These are phyloP conservation scores for Mycosphaerelloides madeirae DNA, from an alignment of 2,329 filamentous ascomycete species.

Conservation along the genomic window DNA sequence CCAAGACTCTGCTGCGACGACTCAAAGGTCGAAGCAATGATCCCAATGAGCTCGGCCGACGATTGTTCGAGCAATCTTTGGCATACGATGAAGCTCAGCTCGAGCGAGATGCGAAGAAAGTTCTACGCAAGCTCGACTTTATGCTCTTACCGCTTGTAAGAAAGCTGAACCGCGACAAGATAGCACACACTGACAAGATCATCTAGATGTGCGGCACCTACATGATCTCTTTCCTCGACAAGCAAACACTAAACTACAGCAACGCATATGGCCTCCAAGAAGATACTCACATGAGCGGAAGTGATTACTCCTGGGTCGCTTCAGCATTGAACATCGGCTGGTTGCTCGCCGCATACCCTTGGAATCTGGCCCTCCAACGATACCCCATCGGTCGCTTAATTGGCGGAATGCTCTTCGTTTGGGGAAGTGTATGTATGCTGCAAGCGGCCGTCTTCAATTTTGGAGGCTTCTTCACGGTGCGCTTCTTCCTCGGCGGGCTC, in stretches of 20 bases:
- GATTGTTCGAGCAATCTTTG: slow-evolving; percentile 7
- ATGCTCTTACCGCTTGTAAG: slow-evolving; percentile 48
- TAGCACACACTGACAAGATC: no score
- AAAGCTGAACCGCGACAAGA: slow-evolving; percentile 21
- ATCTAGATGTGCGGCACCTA: slow-evolving; percentile 48
- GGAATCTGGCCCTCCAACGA: slow-evolving; percentile 29
- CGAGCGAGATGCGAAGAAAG: slow-evolving; percentile 39
- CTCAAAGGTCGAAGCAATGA: slow-evolving; percentile 6
- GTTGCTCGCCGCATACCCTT: slow-evolving; percentile 39
- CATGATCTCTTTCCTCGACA: slow-evolving; percentile 22
- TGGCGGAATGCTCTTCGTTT: slow-evolving; percentile 23
- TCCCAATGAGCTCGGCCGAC: slow-evolving; percentile 9
- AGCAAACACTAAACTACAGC: slow-evolving; percentile 17
- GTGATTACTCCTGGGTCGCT: slow-evolving; percentile 40
- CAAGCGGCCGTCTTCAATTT: slow-evolving; percentile 33
- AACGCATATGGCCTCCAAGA: slow-evolving; percentile 15
- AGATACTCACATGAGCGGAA: slow-evolving; percentile 32
- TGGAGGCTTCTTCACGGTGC: slow-evolving; percentile 31
- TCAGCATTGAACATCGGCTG: slow-evolving; percentile 45
- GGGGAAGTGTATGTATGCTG: slow-evolving; percentile 28
- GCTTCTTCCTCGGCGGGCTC: slow-evolving; percentile 33
- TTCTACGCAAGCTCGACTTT: slow-evolving; percentile 43
- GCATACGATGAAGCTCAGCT: slow-evolving; percentile 28
- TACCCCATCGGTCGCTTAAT: slow-evolving; percentile 13
- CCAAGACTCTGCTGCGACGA: not conserved